phyloP scores from a whole-genome alignment of 2,329 filamentous ascomycete genomes.

The Fusarium lyarnte region DNA sequence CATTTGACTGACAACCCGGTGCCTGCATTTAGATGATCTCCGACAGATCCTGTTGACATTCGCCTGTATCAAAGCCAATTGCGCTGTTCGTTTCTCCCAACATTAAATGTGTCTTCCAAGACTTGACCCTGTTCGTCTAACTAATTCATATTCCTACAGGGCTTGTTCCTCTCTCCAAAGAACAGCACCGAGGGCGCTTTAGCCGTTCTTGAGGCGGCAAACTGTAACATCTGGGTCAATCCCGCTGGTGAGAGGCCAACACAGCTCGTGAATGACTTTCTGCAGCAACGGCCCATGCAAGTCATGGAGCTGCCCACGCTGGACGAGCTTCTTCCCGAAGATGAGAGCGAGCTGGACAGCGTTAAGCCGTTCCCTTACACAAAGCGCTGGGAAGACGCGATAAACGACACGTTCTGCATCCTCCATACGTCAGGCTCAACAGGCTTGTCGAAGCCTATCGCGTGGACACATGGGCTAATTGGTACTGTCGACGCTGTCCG shows the following conservation, averaged over 20 bases:
- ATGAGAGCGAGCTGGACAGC: slow-evolving; percentile 3
- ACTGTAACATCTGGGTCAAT: slow-evolving; percentile 47
- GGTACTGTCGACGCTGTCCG: slow-evolving; percentile 50
- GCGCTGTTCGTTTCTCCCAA: slow-evolving; percentile 34
- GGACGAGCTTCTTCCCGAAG: slow-evolving; percentile 38
- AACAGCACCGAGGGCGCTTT: slow-evolving; percentile 48
- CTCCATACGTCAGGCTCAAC: slow-evolving; percentile 56
- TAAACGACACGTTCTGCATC: slow-evolving; percentile 49
- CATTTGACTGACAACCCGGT: background rate
- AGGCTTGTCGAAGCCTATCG: slow-evolving; percentile 53
- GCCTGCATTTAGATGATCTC: slow-evolving; percentile 41
- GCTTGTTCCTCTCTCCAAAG: slow-evolving; percentile 47
- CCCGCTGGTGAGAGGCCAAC: slow-evolving; percentile 21
- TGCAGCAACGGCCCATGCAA: slow-evolving; percentile 40
- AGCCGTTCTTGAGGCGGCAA: slow-evolving; percentile 45
- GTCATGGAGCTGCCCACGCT: slow-evolving; percentile 43
- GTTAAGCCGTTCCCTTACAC: slow-evolving; percentile 41
- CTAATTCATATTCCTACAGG: slow-evolving; percentile 15
- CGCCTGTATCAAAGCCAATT: slow-evolving; percentile 48
- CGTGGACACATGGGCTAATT: slow-evolving; percentile 46
- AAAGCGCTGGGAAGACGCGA: slow-evolving; percentile 48
- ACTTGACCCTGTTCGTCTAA: background rate
- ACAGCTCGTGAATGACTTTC: slow-evolving; percentile 36
- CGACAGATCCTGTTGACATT: slow-evolving; percentile 45
- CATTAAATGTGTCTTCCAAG: background rate